These are phyloP conservation scores for Calonectria hawksworthii DNA, from an alignment of 2,329 filamentous ascomycete species.

Conservation along the genomic window DNA sequence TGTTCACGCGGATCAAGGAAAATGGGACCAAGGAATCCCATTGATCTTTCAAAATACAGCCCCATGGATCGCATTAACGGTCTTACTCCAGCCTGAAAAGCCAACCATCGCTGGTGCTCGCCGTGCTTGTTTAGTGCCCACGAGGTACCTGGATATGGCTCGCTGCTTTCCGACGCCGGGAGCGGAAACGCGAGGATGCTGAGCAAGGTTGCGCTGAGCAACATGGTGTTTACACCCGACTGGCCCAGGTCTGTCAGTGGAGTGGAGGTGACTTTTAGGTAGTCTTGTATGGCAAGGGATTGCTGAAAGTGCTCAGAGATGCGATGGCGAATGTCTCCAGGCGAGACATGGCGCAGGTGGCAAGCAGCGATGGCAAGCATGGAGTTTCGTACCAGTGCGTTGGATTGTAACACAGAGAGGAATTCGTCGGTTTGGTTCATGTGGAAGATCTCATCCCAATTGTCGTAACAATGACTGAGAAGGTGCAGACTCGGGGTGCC, in stretches of 20 bases:
- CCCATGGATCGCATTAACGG: background rate
- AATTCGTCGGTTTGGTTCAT: background rate
- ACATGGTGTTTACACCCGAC: background rate
- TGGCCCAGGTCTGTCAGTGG: background rate
- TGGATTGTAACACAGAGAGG: background rate
- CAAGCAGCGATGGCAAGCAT: background rate
- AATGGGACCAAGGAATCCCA: background rate
- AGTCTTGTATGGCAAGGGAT: background rate
- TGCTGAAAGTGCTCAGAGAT: constrained; percentile 6
- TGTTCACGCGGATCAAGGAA: background rate
- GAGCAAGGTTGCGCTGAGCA: background rate
- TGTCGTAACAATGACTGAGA: background rate
- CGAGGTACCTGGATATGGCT: background rate
- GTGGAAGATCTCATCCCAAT: background rate
- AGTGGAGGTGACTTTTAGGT: background rate
- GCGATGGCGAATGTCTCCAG: background rate
- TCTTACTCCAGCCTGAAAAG: background rate
- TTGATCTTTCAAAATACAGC: background rate
- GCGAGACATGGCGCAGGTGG: background rate
- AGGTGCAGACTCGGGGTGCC: background rate
- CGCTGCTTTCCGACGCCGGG: background rate
- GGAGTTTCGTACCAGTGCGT: background rate
- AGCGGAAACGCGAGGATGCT: background rate
- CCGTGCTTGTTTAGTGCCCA: background rate
- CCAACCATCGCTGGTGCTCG: background rate